Conservation (phyloP, 2,329 filamentous ascomycete species). For the Thielaviopsis ethacetica region DNA sequence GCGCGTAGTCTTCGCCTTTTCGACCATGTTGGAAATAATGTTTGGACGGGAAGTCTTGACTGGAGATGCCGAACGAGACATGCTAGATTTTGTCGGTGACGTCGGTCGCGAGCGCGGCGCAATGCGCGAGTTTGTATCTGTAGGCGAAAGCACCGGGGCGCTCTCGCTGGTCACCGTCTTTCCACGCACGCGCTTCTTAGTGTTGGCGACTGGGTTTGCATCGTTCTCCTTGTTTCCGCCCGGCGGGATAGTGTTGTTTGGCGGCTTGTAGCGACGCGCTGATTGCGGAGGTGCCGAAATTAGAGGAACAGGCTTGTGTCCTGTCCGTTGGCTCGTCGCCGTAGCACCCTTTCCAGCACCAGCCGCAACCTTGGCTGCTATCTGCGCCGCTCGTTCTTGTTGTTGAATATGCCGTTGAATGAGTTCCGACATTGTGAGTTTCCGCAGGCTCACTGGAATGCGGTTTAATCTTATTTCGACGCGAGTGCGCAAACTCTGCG, state of each 20-base stretch:
- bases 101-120: constrained; percentile 23
- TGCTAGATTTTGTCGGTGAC: constrained; percentile 14
- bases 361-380: constrained; percentile 8
- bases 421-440: constrained; percentile 68
- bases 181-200: constrained; percentile 49
- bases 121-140: constrained; percentile 64
- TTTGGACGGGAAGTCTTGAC: constrained; percentile 29
- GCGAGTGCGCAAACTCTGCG: constrained; percentile 66
- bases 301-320: constrained; percentile 8
- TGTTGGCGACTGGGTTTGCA: constrained; percentile 38
- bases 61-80: constrained; percentile 30
- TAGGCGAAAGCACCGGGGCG: constrained; percentile 59
- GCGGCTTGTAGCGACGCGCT: constrained; percentile 10
- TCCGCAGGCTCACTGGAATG: constrained; percentile 65
- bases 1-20: constrained; percentile 41
- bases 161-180: constrained; percentile 24
- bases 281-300: constrained; percentile 4
- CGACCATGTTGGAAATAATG: constrained; percentile 39
- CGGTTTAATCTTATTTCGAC: constrained; percentile 89
- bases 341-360: constrained; percentile 21
- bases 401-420: constrained; percentile 34
- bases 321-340: constrained; percentile 13
- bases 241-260: constrained; percentile 43
- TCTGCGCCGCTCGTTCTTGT: constrained; percentile 19
- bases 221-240: constrained; percentile 66